A percentile compares a stretch with the other conserved stretches of the same genome.
phyloP scores from a whole-genome alignment of 2,329 filamentous ascomycete genomes.

The Pestalotiopsis sp. region DNA sequence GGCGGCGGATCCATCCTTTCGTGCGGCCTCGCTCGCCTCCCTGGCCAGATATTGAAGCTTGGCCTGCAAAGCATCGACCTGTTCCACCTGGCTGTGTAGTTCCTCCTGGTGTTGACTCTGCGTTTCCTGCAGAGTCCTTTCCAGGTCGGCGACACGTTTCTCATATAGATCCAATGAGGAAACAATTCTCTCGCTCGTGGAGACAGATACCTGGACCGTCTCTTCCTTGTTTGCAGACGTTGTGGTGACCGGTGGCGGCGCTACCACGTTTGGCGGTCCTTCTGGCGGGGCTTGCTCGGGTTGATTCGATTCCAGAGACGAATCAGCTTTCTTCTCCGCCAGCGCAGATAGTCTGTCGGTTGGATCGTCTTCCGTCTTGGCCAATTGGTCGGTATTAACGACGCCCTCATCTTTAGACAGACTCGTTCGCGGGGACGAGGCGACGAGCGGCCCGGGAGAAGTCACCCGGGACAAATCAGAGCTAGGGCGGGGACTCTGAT shows the following conservation, averaged over 20 bases:
- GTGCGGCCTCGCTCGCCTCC: slow-evolving; percentile 76
- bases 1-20: slow-evolving; percentile 65
- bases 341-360: not conserved
- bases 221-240: slow-evolving; percentile 9
- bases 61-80: slow-evolving; percentile 87
- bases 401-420: slow-evolving; percentile 22
- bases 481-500: slow-evolving; percentile 45
- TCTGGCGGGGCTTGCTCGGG: slow-evolving; percentile 20
- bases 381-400: not conserved
- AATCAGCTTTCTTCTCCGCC: slow-evolving; percentile 8
- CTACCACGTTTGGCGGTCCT: slow-evolving; percentile 13
- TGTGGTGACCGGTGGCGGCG: not conserved
- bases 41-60: slow-evolving; percentile 89
- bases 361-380: not conserved
- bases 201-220: slow-evolving; percentile 13
- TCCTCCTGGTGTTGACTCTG: slow-evolving; percentile 75
- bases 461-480: slow-evolving; percentile 34
- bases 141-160: slow-evolving; percentile 39
- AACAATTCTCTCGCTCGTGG: slow-evolving; percentile 17
- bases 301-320: slow-evolving; percentile 13
- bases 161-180: slow-evolving; percentile 40
- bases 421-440: slow-evolving; percentile 22
- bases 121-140: slow-evolving; percentile 37
- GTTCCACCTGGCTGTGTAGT: slow-evolving; percentile 80
- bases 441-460: slow-evolving; percentile 11